These are phyloP conservation scores for Serpula lacrymans DNA, from an alignment of 768 basidiomycete species.

Conservation along the genomic window DNA sequence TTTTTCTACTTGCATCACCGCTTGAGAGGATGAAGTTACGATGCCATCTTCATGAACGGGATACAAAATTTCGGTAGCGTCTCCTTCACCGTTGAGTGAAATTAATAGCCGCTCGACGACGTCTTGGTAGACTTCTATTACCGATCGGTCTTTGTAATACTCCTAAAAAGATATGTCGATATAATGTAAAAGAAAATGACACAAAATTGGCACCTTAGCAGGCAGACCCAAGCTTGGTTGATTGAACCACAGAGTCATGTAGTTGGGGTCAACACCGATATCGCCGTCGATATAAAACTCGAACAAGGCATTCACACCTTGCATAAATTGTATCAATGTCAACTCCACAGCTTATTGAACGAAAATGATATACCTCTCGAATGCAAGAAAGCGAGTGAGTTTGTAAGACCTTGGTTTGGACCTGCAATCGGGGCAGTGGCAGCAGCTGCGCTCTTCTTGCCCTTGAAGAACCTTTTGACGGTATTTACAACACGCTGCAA, in stretches of 20 bases:
- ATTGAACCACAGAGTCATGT: conserved; percentile 82
- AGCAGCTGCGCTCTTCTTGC: no score
- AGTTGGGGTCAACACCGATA: conserved; percentile 78
- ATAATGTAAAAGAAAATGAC: conserved; percentile 1
- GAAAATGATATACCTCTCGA: conserved; percentile 57
- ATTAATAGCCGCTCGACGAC: conserved; percentile 68
- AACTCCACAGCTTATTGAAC: conserved; percentile 1
- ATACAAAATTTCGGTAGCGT: no score
- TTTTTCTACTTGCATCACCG: conserved; percentile 35
- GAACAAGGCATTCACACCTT: conserved; percentile 78
- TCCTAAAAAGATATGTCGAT: conserved; percentile 45
- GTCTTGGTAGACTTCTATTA: conserved; percentile 65
- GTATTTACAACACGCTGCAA: conserved; percentile 63
- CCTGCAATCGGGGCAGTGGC: conserved; percentile 33
- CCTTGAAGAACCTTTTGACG: conserved; percentile 57
- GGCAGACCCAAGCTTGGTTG: conserved; percentile 82
- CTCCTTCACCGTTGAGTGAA: conserved; percentile 49
- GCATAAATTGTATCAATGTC: conserved; percentile 1
- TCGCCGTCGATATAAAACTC: conserved; percentile 88
- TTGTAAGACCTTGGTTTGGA: conserved; percentile 62
- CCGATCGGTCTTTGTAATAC: conserved; percentile 79
- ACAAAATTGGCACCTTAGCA: conserved; percentile 57
- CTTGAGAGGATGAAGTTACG: conserved; percentile 13
- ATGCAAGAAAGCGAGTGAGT: conserved; percentile 81
- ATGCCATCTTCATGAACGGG: no score